Evolutionary conservation across 352 stramenopile species (phyloP).

Genomic region (Ochromonadaceae sp.): DNA sequence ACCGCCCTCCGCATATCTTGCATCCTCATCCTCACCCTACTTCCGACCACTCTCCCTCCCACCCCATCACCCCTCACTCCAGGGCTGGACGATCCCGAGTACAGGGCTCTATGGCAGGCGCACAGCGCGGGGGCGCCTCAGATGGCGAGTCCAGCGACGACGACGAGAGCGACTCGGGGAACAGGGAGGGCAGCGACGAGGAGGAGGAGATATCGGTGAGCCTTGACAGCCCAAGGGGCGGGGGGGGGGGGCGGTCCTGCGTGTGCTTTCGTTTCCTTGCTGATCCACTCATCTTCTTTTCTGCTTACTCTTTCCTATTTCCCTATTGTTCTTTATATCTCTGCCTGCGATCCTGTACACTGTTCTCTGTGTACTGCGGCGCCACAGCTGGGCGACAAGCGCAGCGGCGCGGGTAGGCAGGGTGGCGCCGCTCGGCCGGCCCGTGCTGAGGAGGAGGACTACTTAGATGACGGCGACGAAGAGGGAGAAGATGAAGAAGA

Average conservation of each 20-base stretch:
- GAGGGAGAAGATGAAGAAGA: constrained; percentile 9
- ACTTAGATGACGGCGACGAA: constrained; percentile 9
- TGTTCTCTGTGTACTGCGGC: too few species aligned
- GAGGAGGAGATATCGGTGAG: constrained; percentile 14
- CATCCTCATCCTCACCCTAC: not conserved
- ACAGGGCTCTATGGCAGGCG: not conserved
- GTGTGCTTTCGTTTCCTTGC: not conserved
- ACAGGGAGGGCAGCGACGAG: not conserved
- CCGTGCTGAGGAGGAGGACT: not conserved
- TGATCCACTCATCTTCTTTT: not conserved
- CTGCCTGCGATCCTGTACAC: too few species aligned
- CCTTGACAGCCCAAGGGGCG: not conserved
- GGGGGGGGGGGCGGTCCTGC: not conserved
- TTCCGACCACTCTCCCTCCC: too few species aligned
- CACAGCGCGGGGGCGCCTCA: not conserved
- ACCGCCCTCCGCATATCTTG: not conserved
- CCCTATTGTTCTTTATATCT: too few species aligned
- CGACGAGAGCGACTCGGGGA: not conserved
- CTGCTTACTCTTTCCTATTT: not conserved
- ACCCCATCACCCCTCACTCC: too few species aligned
- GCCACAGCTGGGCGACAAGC: too few species aligned
- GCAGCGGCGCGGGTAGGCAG: not conserved
- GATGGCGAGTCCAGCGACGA: constrained; percentile 6
- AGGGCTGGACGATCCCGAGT: not conserved
- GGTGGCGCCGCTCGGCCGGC: not conserved